These are phyloP conservation scores for Fusarium cicatricum DNA, from an alignment of 2,329 filamentous ascomycete species.

Conservation along the genomic window DNA sequence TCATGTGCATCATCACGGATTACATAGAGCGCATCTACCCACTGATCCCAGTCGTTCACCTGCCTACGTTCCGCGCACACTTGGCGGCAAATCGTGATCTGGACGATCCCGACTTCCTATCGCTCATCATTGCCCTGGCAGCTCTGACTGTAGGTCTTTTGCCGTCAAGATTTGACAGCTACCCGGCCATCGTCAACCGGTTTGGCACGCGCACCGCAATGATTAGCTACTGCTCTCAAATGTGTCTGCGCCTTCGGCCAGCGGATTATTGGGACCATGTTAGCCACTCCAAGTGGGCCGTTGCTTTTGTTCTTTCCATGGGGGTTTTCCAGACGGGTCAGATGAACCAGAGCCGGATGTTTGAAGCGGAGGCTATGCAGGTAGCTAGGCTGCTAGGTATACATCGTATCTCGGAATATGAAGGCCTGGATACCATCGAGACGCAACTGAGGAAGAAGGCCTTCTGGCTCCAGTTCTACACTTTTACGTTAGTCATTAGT, in stretches of 20 bases:
- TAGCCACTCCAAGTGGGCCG: conserved; percentile 48
- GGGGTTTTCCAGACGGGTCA: conserved; percentile 48
- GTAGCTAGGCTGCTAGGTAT: conserved; percentile 45
- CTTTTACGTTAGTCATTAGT: conserved; percentile 30
- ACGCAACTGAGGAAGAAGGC: conserved; percentile 48
- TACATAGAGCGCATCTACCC: conserved; percentile 41
- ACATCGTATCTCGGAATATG: conserved; percentile 45
- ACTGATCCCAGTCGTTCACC: conserved; percentile 38
- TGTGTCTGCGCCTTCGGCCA: conserved; percentile 34
- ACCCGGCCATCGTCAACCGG: conserved; percentile 33
- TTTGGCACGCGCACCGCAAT: conserved; percentile 38
- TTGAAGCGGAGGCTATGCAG: conserved; percentile 48
- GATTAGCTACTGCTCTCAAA: conserved; percentile 40
- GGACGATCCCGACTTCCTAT: conserved; percentile 37
- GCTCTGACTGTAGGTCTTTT: conserved; percentile 39
- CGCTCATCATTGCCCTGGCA: conserved; percentile 37
- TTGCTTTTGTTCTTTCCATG: conserved; percentile 45
- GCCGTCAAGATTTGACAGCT: conserved; percentile 39
- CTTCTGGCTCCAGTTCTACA: conserved; percentile 49
- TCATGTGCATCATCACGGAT: conserved; percentile 36
- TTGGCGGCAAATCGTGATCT: conserved; percentile 34
- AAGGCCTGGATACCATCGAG: conserved; percentile 45
- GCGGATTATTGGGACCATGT: conserved; percentile 41
- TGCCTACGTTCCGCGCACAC: conserved; percentile 36
- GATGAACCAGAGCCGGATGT: conserved; percentile 47